Conservation (phyloP, 495 filamentous ascomycete genomes). For the Hypoxylon subgilvum region DNA sequence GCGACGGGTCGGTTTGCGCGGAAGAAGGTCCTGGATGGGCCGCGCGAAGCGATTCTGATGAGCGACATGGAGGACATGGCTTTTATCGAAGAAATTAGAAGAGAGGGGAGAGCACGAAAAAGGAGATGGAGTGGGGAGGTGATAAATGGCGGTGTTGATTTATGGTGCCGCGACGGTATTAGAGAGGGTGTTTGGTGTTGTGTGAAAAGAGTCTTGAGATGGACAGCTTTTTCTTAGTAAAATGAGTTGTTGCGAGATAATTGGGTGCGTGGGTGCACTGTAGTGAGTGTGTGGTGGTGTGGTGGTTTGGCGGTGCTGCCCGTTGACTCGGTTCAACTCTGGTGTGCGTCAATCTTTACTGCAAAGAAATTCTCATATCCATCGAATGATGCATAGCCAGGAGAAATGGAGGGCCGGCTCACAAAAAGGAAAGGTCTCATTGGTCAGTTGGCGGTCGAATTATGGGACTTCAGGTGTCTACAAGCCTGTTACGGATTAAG, state of each 20-base stretch:
- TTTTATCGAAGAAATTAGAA: constrained; percentile 6
- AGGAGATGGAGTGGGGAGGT: background rate
- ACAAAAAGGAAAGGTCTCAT: constrained; percentile 27
- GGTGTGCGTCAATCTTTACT: constrained; percentile 18
- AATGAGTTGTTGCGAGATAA: background rate
- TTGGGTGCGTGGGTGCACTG: background rate
- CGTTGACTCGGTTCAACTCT: background rate
- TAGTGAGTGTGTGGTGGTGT: constrained; percentile 13
- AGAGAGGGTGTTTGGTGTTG: too few species aligned
- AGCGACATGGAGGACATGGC: constrained; percentile 70
- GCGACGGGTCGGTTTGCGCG: constrained; percentile 64
- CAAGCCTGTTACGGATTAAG: constrained; percentile 17
- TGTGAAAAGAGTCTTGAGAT: background rate
- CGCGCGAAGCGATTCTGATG: constrained; percentile 73
- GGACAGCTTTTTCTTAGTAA: background rate
- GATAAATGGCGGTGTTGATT: too few species aligned
- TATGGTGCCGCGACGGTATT: too few species aligned
- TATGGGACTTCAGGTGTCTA: constrained; percentile 10
- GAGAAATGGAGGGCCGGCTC: constrained; percentile 37
- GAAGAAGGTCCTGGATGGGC: constrained; percentile 68
- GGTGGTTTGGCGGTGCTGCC: constrained; percentile 5
- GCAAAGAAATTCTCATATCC: constrained; percentile 30
- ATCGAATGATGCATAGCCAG: constrained; percentile 31
- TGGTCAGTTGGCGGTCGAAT: constrained; percentile 5
- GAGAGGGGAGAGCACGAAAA: constrained; percentile 21